These are phyloP conservation scores for Ceratocystis papillata DNA, from an alignment of 2,329 filamentous ascomycete species.

Conservation along the genomic window DNA sequence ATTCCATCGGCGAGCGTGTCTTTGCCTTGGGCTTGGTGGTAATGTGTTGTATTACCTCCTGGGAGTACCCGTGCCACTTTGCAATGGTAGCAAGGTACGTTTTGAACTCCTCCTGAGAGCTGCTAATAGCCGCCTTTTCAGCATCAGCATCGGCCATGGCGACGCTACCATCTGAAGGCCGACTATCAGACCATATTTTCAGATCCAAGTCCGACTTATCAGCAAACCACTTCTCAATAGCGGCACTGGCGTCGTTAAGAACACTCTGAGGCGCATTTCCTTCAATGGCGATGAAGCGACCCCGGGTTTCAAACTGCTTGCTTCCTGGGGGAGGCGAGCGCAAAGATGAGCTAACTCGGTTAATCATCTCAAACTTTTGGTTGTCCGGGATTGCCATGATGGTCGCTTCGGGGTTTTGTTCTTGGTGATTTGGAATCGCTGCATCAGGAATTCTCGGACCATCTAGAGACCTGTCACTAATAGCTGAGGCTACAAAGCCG, in stretches of 20 bases:
- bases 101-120: conserved; percentile 32
- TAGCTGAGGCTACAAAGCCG: conserved; percentile 17
- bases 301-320: conserved; percentile 43
- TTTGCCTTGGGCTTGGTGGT: conserved; percentile 29
- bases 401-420: conserved; percentile 38
- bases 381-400: conserved; percentile 65
- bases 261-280: conserved; percentile 48
- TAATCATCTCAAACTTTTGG: conserved; percentile 66
- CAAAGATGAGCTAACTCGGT: conserved; percentile 62
- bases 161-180: conserved; percentile 7
- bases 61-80: conserved; percentile 65
- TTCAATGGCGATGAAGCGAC: conserved; percentile 73
- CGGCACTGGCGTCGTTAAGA: conserved; percentile 47
- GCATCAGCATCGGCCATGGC: conserved; percentile 20
- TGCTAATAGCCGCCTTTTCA: conserved; percentile 10
- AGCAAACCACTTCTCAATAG: conserved; percentile 53
- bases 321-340: conserved; percentile 32
- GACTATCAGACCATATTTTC: conserved; percentile 37
- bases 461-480: conserved; percentile 21
- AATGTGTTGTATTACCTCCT: conserved; percentile 52
- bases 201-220: conserved; percentile 36
- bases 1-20: conserved; percentile 17
- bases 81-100: conserved; percentile 58
- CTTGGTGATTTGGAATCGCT: background rate
- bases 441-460: background rate